Conservation (phyloP, 352 stramenopile species). For the Phytophthora citricola region DNA sequence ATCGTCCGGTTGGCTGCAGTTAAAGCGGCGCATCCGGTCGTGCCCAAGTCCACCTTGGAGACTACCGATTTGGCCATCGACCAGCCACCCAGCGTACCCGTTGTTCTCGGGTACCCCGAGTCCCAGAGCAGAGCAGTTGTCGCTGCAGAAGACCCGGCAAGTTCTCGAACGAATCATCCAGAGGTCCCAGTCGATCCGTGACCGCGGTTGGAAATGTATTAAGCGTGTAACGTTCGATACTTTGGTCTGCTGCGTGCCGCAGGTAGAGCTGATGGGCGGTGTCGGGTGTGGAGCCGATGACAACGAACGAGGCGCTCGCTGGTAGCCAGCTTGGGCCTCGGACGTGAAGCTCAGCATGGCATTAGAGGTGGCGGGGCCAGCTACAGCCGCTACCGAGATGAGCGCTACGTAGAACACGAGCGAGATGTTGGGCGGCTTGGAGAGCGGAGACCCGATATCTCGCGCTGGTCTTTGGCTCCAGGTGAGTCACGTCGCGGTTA, state of each 20-base stretch:
- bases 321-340: conserved; percentile 22
- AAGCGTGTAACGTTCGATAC: conserved; percentile 11
- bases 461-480: no score
- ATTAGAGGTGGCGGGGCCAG: conserved; percentile 9
- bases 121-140: conserved; percentile 42
- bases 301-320: conserved; percentile 34
- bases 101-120: conserved; percentile 36
- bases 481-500: no score
- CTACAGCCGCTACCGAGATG: conserved; percentile 3
- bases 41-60: conserved; percentile 36
- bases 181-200: conserved; percentile 21
- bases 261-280: conserved; percentile 42
- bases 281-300: conserved; percentile 39
- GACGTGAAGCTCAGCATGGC: conserved; percentile 28
- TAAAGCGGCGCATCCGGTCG: conserved; percentile 37
- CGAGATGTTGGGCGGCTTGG: no score
- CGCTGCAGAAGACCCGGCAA: conserved; percentile 40
- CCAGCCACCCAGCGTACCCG: conserved; percentile 33
- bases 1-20: conserved; percentile 38
- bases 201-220: conserved; percentile 23
- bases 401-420: not conserved
- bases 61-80: conserved; percentile 43
- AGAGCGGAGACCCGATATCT: no score
- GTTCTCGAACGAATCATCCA: conserved; percentile 28
- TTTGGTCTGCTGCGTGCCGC: conserved; percentile 29